Percentiles rank a stretch among this genome's conserved stretches.
phyloP scores from a whole-genome alignment of 129 eudicot genomes.

The Calendula officinalis region DNA sequence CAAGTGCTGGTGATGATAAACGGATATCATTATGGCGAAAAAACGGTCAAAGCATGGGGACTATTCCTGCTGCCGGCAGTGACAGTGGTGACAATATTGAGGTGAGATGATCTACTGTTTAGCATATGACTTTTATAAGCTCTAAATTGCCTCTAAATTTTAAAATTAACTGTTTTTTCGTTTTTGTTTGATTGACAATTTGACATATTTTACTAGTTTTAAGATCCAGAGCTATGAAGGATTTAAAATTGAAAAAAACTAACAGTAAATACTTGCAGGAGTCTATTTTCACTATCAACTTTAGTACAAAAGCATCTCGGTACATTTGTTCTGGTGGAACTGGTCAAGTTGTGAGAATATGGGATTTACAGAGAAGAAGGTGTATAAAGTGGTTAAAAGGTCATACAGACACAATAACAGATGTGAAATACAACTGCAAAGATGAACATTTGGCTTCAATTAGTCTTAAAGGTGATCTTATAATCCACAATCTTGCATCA shows the following conservation, averaged over 20 bases:
- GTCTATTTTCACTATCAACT: conserved; percentile 71
- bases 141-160: not conserved
- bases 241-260: not conserved
- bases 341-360: conserved; percentile 90
- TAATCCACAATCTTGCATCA: conserved; percentile 93
- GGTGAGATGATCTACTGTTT: conserved; percentile 36
- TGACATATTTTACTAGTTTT: conserved; percentile 1
- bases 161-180: not conserved
- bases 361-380: conserved; percentile 95
- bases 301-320: conserved; percentile 89
- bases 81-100: conserved; percentile 66
- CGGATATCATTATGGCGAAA: conserved; percentile 74
- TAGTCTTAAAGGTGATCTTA: conserved; percentile 79
- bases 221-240: not conserved
- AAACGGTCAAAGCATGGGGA: conserved; percentile 79
- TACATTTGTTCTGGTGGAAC: conserved; percentile 93
- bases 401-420: conserved; percentile 86
- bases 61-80: conserved; percentile 58
- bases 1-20: conserved; percentile 88
- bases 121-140: not conserved
- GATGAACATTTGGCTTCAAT: conserved; percentile 97
- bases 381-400: conserved; percentile 97
- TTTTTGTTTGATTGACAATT: not conserved
- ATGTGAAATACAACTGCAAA: conserved; percentile 83
- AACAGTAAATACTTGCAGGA: conserved; percentile 42